A percentile compares a stretch with the other conserved stretches of the same genome.
Evolutionary conservation across 805 yeast species (phyloP).

Genomic region (Metschnikowia koreensis): DNA sequence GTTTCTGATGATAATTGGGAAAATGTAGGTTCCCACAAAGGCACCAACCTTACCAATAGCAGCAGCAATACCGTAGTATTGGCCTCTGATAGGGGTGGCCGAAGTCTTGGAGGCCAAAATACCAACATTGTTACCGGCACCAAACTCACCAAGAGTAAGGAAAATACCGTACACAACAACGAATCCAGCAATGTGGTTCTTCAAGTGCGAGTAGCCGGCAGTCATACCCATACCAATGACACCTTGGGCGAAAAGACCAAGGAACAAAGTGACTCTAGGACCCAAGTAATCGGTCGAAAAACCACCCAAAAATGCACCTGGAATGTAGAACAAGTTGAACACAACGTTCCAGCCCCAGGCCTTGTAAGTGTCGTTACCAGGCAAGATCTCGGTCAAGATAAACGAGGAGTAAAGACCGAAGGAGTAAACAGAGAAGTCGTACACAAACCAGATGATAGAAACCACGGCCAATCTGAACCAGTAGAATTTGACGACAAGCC

Average conservation of each 20-base stretch:
- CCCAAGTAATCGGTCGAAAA: slow-evolving; percentile 80
- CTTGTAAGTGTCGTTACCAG: slow-evolving; percentile 60
- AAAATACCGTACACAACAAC: slow-evolving; percentile 88
- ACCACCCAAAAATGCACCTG: slow-evolving; percentile 91
- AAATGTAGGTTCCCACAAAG: slow-evolving; percentile 83
- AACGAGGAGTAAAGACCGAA: slow-evolving; percentile 81
- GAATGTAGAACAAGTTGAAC: slow-evolving; percentile 81
- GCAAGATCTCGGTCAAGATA: slow-evolving; percentile 59
- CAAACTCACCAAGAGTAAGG: slow-evolving; percentile 85
- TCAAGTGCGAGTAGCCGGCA: slow-evolving; percentile 56
- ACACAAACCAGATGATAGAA: slow-evolving; percentile 83
- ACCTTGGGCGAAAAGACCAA: slow-evolving; percentile 74
- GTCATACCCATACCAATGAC: slow-evolving; percentile 83
- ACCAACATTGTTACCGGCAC: slow-evolving; percentile 93
- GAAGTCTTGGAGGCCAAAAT: slow-evolving; percentile 81
- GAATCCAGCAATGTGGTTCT: slow-evolving; percentile 68
- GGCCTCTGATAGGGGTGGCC: slow-evolving; percentile 86
- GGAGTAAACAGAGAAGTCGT: slow-evolving; percentile 85
- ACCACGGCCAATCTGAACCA: slow-evolving; percentile 76
- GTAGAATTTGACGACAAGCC: slow-evolving; percentile 70
- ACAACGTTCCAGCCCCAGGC: slow-evolving; percentile 93
- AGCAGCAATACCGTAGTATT: slow-evolving; percentile 87
- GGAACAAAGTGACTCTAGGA: slow-evolving; percentile 74
- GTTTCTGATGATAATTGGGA: slow-evolving; percentile 71
- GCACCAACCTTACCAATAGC: slow-evolving; percentile 93